Conservation (phyloP, 176 grass and related monocot species). For the Cocos nucifera region DNA sequence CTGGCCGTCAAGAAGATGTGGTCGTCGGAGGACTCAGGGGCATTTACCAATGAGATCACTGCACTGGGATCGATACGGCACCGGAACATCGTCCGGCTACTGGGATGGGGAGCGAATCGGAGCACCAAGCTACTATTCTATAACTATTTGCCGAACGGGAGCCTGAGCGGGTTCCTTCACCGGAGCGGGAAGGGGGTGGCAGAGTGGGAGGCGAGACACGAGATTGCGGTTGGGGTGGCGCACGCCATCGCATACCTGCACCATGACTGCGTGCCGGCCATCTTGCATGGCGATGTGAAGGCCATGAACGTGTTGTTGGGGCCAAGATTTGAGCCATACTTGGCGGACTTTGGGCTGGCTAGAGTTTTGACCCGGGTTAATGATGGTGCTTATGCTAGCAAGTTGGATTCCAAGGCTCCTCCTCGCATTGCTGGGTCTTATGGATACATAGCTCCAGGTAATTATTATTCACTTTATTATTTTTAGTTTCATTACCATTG, state of each 20-base stretch:
- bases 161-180: conserved; percentile 80
- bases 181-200: conserved; percentile 55
- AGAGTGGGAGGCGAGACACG: conserved; percentile 61
- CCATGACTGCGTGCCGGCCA: conserved; percentile 91
- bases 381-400: background rate
- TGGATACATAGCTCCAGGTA: conserved; percentile 91
- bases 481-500: background rate
- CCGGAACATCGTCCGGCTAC: conserved; percentile 81
- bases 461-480: background rate
- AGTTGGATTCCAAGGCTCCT: conserved; percentile 35
- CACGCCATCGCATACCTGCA: conserved; percentile 84
- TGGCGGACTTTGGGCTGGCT: conserved; percentile 90
- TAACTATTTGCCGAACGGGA: conserved; percentile 77
- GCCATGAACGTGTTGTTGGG: conserved; percentile 89
- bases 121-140: conserved; percentile 86
- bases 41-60: conserved; percentile 78
- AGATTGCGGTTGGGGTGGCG: conserved; percentile 64
- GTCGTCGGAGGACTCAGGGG: conserved; percentile 64
- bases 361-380: conserved; percentile 32
- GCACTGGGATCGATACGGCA: conserved; percentile 74
- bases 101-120: conserved; percentile 70
- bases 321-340: conserved; percentile 60
- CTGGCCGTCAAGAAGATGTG: conserved; percentile 97
- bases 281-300: conserved; percentile 88
- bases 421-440: conserved; percentile 75